phyloP scores from a whole-genome alignment of 73 alveolate genomes.

The Paramecium tetraurelia region DNA sequence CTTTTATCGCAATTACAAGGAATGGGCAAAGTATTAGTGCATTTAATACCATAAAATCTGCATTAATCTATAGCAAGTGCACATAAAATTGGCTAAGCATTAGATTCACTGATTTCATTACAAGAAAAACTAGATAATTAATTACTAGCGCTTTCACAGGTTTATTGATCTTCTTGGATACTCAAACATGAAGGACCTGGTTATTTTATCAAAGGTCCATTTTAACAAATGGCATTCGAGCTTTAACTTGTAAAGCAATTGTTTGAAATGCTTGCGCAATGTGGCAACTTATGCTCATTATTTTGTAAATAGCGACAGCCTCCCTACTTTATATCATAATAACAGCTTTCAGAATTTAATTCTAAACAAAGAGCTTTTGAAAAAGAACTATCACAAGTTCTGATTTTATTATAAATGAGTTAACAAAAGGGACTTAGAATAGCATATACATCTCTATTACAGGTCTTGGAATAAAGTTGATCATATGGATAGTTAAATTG shows the following conservation, averaged over 20 bases:
- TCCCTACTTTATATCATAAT: not conserved
- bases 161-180: not conserved
- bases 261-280: not conserved
- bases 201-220: not conserved
- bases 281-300: not conserved
- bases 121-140: not conserved
- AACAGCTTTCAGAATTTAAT: not conserved
- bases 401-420: too few relatives aligned
- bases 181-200: not conserved
- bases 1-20: not conserved
- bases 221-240: not conserved
- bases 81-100: not conserved
- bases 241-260: not conserved
- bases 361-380: constrained; percentile 29
- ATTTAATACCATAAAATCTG: not conserved
- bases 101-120: too few relatives aligned
- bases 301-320: not conserved
- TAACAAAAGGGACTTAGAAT: not conserved
- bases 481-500: not conserved
- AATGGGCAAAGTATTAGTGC: not conserved
- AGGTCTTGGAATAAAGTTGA: too few relatives aligned
- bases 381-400: not conserved
- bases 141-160: not conserved
- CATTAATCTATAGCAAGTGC: not conserved
- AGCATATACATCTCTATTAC: not conserved